phyloP scores from a whole-genome alignment of 2,329 filamentous ascomycete genomes.

The Fusarium sp. region DNA sequence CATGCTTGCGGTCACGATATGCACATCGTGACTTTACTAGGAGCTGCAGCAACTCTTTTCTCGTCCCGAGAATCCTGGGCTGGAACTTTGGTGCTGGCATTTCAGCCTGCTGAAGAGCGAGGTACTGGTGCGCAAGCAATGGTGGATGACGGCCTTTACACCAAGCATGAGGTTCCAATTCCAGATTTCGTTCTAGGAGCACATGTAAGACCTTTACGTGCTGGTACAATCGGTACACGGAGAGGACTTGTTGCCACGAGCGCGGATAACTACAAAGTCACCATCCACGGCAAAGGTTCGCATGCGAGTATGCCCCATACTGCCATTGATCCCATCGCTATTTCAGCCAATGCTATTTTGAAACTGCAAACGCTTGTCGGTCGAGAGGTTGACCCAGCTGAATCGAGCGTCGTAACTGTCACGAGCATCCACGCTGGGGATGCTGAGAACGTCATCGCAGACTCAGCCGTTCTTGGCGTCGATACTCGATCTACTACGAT shows the following conservation, averaged over 20 bases:
- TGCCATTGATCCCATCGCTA: constrained; percentile 7
- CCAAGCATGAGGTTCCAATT: constrained; percentile 36
- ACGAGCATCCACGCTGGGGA: constrained; percentile 55
- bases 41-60: constrained; percentile 62
- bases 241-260: constrained; percentile 41
- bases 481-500: constrained; percentile 52
- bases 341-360: constrained; percentile 12
- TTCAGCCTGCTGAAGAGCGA: constrained; percentile 75
- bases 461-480: constrained; percentile 53
- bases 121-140: constrained; percentile 65
- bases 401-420: constrained; percentile 57
- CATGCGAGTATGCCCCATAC: constrained; percentile 25
- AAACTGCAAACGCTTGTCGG: constrained; percentile 47
- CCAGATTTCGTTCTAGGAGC: constrained; percentile 52
- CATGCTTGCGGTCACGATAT: constrained; percentile 77
- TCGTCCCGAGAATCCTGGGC: constrained; percentile 60
- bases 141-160: constrained; percentile 52
- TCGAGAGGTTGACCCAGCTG: constrained; percentile 47
- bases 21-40: constrained; percentile 69
- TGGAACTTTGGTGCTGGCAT: constrained; percentile 71
- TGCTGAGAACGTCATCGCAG: constrained; percentile 58
- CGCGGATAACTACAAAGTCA: constrained; percentile 45
- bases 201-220: constrained; percentile 45
- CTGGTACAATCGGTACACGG: constrained; percentile 47
- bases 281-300: constrained; percentile 50